Evolutionary conservation across 805 yeast genomes (phyloP).

Genomic region (Debaryomyces tyrocola): DNA sequence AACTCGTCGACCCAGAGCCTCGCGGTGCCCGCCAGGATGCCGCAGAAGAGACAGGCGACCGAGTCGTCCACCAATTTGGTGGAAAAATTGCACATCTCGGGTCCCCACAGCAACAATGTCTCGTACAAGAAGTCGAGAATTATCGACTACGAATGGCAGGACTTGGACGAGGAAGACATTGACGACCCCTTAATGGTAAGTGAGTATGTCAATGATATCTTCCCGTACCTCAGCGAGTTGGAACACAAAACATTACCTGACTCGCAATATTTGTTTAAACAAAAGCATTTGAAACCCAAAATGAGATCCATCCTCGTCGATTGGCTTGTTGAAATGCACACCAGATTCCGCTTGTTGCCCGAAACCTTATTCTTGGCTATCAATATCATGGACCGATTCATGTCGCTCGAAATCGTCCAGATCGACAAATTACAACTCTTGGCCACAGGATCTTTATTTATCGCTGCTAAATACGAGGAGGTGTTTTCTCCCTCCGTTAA

Average conservation of each 20-base stretch:
- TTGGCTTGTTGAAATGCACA: constrained; percentile 90
- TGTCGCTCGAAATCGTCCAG: constrained; percentile 71
- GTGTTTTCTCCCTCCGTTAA: constrained; percentile 83
- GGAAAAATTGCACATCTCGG: constrained; percentile 27
- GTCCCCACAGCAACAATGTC: constrained; percentile 11
- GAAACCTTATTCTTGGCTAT: constrained; percentile 84
- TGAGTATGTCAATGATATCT: constrained; percentile 88
- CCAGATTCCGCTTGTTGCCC: constrained; percentile 76
- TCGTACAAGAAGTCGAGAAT: constrained; percentile 38
- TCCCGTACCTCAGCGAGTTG: constrained; percentile 69
- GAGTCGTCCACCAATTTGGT: constrained; percentile 50
- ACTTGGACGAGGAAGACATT: constrained; percentile 65
- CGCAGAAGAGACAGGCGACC: constrained; percentile 56
- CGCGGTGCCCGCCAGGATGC: constrained; percentile 32
- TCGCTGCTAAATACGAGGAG: constrained; percentile 93
- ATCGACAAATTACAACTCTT: constrained; percentile 79
- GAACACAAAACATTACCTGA: constrained; percentile 76
- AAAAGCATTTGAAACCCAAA: constrained; percentile 69
- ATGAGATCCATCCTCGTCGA: constrained; percentile 89
- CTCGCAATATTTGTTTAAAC: constrained; percentile 63
- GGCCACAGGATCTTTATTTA: constrained; percentile 82
- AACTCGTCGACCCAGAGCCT: constrained; percentile 10
- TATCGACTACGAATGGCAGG: constrained; percentile 63
- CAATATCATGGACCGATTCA: constrained; percentile 83
- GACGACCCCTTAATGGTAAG: constrained; percentile 85